Base-by-base conservation (phyloP, 306 rosid species). In the Medicago arabica region DNA sequence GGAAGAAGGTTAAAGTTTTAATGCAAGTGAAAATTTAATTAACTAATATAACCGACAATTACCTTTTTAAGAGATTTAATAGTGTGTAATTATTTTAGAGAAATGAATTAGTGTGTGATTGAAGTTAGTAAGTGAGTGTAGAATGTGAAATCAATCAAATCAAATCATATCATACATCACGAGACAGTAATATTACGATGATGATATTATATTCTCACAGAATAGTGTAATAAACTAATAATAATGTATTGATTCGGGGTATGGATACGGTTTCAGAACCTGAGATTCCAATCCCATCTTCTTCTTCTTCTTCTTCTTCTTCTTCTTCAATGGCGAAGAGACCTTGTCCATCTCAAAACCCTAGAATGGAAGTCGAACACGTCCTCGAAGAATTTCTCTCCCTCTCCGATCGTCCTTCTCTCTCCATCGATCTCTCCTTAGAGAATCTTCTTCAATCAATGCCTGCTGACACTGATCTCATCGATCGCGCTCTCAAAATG, bases 271-370 rank as follows among this genome's bases (percentile, higher is more conserved):
- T 83, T 6, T 39, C 43, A 63, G 49, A 36, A 38, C 75, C 78
- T 62, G 88, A 77, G 84, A 75, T 41, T 82, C 73, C 58, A 61
- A 61, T 61, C 31, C 13, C 18, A 61, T 25, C 38, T 8, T 63
- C 69, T 3, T 28, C 31, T 28, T 28, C 23, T 21, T 85, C n/a
- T n/a, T n/a, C n/a, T n/a, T n/a, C n/a, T n/a, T n/a, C 88, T 65
- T 85, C 87, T 3, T 75, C 88, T 6, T 81, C 96, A 76, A 91
- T 90, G 98, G 93, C 96, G 40, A 94, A 94, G 82, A 90, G 98
- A 60, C 96, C 94, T 4, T 94, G 98, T 68, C 91, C 98, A 1
- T 85, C 96, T 5, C 92, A 88, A 83, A 90, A 88, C 89, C 96
- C 96, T 82, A 82, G 85, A 18, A 43, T 65, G 34, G 90, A 78